A percentile compares a stretch with the other conserved stretches of the same genome.
These are phyloP conservation scores for Diaporthe sp. DNA, from an alignment of 2,329 filamentous ascomycete genomes.

Conservation along the genomic window DNA sequence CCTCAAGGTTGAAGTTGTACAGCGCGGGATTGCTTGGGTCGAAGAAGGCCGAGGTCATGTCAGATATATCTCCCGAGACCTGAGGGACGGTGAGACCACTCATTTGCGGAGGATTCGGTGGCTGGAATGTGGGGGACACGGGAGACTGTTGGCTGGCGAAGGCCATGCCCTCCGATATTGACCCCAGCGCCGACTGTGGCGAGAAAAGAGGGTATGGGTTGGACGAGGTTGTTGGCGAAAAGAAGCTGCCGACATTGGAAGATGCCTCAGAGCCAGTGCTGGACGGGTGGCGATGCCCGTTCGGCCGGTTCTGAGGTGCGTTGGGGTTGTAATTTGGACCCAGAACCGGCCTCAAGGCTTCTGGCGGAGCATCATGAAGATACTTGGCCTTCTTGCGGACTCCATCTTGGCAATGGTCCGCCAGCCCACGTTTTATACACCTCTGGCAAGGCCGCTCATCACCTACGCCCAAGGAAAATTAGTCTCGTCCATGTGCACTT, in stretches of 20 bases:
- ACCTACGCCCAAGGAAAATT: constrained; percentile 66
- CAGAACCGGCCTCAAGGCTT: constrained; percentile 89
- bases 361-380: constrained; percentile 93
- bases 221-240: constrained; percentile 60
- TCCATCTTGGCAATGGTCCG: constrained; percentile 93
- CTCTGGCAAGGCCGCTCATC: constrained; percentile 95
- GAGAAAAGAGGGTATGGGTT: constrained; percentile 67
- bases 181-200: constrained; percentile 60
- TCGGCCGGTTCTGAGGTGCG: constrained; percentile 59
- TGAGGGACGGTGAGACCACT: constrained; percentile 63
- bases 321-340: constrained; percentile 77
- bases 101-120: constrained; percentile 62
- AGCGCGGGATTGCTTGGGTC: constrained; percentile 92
- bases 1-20: constrained; percentile 96
- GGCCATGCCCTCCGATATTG: constrained; percentile 62
- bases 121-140: constrained; percentile 80
- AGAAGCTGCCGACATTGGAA: constrained; percentile 59
- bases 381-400: constrained; percentile 99
- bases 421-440: constrained; percentile 93
- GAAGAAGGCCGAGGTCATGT: constrained; percentile 76
- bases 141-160: constrained; percentile 81
- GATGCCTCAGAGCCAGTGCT: constrained; percentile 62
- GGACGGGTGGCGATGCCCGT: constrained; percentile 63
- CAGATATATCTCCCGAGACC: constrained; percentile 64
- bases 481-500: constrained; percentile 43